phyloP scores from a whole-genome alignment of 208 protist genomes.

The Leishmania amazonensis region DNA sequence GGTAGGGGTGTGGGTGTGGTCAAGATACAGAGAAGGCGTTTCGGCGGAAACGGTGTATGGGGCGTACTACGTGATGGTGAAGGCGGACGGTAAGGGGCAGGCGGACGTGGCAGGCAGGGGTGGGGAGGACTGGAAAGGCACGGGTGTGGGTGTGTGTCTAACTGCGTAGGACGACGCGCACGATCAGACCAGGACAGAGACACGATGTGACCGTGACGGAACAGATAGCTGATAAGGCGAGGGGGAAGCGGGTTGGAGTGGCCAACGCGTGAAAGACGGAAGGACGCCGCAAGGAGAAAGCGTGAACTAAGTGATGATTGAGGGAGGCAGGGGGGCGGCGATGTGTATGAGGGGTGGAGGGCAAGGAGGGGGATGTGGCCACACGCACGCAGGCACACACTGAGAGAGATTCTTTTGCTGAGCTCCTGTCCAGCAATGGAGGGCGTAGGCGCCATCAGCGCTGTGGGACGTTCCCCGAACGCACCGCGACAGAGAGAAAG shows the following conservation, averaged over 20 bases:
- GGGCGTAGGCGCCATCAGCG: too few species aligned
- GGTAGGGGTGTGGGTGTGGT: neutral
- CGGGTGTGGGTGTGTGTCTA: neutral
- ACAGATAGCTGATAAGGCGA: neutral
- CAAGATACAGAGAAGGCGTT: neutral
- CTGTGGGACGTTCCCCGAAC: neutral
- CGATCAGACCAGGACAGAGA: neutral
- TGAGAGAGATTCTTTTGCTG: neutral
- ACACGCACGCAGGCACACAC: neutral
- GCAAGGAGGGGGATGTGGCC: neutral
- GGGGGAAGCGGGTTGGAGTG: neutral
- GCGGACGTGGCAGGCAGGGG: neutral
- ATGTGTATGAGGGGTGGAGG: neutral
- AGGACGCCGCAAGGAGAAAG: conserved; percentile 21
- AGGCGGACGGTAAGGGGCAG: neutral
- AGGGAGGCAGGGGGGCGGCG: neutral
- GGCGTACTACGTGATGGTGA: neutral
- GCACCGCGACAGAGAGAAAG: neutral
- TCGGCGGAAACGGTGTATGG: neutral
- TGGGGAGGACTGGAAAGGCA: neutral
- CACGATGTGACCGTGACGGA: neutral
- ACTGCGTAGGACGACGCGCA: neutral
- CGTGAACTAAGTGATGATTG: neutral
- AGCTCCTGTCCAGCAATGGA: neutral
- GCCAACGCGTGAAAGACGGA: neutral